A percentile compares a stretch with the other conserved stretches of the same genome.
These are phyloP conservation scores for Suillus weaverae DNA, from an alignment of 768 basidiomycete genomes.

Conservation along the genomic window DNA sequence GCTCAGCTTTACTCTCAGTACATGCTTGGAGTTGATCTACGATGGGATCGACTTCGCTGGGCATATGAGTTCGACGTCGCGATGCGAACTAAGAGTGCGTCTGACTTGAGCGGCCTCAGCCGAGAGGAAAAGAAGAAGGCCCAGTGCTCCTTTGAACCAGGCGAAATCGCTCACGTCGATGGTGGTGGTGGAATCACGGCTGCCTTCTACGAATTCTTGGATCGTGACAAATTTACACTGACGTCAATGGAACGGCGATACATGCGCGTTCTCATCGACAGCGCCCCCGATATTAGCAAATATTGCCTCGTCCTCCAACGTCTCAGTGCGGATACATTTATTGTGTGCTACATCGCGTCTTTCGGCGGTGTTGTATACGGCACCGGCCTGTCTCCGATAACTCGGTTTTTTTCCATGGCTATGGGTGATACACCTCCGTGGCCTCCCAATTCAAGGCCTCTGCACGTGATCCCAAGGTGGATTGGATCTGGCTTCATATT, in stretches of 20 bases:
- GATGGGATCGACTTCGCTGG: conserved; percentile 14
- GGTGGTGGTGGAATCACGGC: conserved; percentile 9
- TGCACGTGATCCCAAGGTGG: conserved; percentile 34
- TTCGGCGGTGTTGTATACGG: conserved; percentile 29
- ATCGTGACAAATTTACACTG: conserved; percentile 2
- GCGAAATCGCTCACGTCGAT: conserved; percentile 14
- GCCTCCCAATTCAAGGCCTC: conserved; percentile 27
- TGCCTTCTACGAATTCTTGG: conserved; percentile 13
- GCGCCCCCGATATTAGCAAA: conserved; percentile 6
- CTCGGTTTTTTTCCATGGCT: conserved; percentile 37
- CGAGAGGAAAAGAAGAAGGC: conserved; percentile 2
- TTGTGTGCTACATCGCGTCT: conserved; percentile 40
- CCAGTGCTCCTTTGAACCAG: conserved; percentile 8
- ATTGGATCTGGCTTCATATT: conserved; percentile 30
- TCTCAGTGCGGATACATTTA: conserved; percentile 27
- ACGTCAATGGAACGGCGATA: conserved; percentile 6
- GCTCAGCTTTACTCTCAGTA: conserved; percentile 1
- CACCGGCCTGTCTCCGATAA: conserved; percentile 25
- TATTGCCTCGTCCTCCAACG: conserved; percentile 37
- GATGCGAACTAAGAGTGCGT: conserved; percentile 7
- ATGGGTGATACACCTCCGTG: conserved; percentile 31
- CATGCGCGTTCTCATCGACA: not conserved
- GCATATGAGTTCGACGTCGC: conserved; percentile 13
- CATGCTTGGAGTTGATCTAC: conserved; percentile 11
- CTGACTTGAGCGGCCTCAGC: conserved; percentile 5